Percentiles rank a stretch among this genome's conserved stretches.
phyloP scores from a whole-genome alignment of 352 stramenopile species.

The Phytophthora sp. region DNA sequence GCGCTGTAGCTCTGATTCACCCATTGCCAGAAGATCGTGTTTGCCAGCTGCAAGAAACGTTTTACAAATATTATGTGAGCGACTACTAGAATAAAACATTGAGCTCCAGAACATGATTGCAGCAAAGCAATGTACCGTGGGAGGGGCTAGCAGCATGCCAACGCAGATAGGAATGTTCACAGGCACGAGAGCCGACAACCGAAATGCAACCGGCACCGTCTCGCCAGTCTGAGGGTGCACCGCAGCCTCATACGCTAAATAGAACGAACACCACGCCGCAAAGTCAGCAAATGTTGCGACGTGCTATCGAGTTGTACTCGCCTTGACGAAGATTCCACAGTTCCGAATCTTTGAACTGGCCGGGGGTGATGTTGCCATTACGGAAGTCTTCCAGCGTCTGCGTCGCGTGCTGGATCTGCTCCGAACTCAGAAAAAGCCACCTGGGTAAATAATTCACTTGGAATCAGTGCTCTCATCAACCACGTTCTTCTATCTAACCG shows the following conservation, averaged over 20 bases:
- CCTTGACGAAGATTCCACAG: slow-evolving; percentile 80
- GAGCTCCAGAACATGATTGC: neutral
- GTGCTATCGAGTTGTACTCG: slow-evolving; percentile 18
- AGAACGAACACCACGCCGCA: neutral
- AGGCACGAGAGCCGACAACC: slow-evolving; percentile 84
- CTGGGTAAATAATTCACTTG: too few species aligned
- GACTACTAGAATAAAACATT: neutral
- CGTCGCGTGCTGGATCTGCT: slow-evolving; percentile 67
- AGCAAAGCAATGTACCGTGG: slow-evolving; percentile 53
- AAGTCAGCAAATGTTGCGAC: slow-evolving; percentile 6
- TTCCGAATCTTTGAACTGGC: slow-evolving; percentile 62
- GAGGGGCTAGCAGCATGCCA: slow-evolving; percentile 82
- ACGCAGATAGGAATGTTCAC: slow-evolving; percentile 89
- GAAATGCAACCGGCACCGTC: slow-evolving; percentile 65
- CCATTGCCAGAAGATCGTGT: slow-evolving; percentile 91
- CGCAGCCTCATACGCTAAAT: slow-evolving; percentile 73
- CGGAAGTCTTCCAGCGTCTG: slow-evolving; percentile 65
- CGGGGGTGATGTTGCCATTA: slow-evolving; percentile 49
- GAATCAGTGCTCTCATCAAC: neutral
- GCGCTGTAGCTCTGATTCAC: slow-evolving; percentile 91
- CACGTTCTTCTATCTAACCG: neutral
- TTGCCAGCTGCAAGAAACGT: slow-evolving; percentile 46
- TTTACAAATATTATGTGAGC: neutral
- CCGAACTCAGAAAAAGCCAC: slow-evolving; percentile 68
- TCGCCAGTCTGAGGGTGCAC: slow-evolving; percentile 88